These are phyloP conservation scores for Harrya chromipes DNA, from an alignment of 768 basidiomycete species.

Conservation along the genomic window DNA sequence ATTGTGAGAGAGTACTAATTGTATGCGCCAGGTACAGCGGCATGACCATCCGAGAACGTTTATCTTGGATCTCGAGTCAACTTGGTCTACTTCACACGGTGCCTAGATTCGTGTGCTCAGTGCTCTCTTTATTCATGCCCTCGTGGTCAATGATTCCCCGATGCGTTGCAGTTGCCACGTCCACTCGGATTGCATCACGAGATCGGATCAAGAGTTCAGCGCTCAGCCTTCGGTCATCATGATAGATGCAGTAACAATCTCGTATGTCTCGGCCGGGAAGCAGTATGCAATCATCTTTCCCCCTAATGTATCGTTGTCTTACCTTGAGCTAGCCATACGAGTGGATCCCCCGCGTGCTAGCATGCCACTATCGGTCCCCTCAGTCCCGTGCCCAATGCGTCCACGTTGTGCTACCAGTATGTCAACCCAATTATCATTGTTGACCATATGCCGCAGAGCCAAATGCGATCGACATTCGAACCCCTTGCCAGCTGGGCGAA, in stretches of 20 bases:
- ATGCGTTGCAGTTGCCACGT: background rate
- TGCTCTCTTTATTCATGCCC: background rate
- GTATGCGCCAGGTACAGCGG: background rate
- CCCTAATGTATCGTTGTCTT: background rate
- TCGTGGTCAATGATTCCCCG: constrained; percentile 2
- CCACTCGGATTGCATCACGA: background rate
- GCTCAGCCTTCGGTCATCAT: background rate
- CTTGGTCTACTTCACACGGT: constrained; percentile 1
- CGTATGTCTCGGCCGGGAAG: background rate
- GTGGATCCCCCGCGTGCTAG: background rate
- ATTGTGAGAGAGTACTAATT: background rate
- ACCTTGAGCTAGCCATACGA: background rate
- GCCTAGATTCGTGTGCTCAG: background rate
- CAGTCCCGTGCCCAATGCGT: background rate
- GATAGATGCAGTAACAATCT: background rate
- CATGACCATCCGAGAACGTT: background rate
- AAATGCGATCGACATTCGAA: background rate
- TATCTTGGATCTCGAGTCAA: constrained; percentile 2
- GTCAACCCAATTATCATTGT: background rate
- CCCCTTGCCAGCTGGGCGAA: constrained; percentile 13
- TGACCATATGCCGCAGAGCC: background rate
- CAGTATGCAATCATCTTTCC: background rate
- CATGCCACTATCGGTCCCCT: background rate
- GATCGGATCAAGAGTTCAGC: background rate
- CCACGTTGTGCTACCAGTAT: background rate